Base-by-base conservation (phyloP, 2,329 filamentous ascomycete species). In the Cladophialophora yegresii region DNA sequence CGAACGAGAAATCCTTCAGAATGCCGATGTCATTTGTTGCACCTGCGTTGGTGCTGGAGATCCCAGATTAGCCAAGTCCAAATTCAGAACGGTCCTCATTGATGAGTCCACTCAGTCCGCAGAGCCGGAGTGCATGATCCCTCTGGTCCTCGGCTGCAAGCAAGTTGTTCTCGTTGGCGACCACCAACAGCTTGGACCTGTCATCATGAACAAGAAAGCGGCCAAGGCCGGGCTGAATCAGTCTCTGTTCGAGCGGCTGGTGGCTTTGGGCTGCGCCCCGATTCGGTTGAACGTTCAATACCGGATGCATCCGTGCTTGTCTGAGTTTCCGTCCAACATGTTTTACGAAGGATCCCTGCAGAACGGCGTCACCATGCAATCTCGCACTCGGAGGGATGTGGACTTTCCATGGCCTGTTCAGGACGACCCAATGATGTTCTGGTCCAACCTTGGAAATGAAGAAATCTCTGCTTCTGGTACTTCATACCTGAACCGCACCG, bases 191-290 rank as follows among this genome's bases (percentile, higher is more conserved):
- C 86, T 99, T 69, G 95, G 95, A 0, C 95, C 95, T 1, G 95
- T 99, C 72, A 98, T 99, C 75, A 99, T 99, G 93, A 99, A 99
- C 84, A 99, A 99, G 84, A 98, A 98, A 79, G 95, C 95, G 13
- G 95, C 95, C 67, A 98, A 98, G 79, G 95, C 95, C 61, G 95
- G 95, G 66, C 83, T 99, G 16, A 97, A 98, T 78, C 95, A 98
- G 77, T 98, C 93, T n/a, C 83, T 99, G 9, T 99, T 99, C 74
- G 95, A 99, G 80, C 92, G 95, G 72, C 84, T 99, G 57, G 93
- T 98, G 72, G 92, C 93, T 73, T 85, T 98, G n/a, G 89, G 90
- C 51, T 89, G 92, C 72, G 88, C 89, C 45, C 95, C 95, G 7
- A 97, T 97, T 71, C 90, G 93, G 59, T 85, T 99, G 61, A 96